Conservation (phyloP, 2,329 filamentous ascomycete genomes). For the Paraconiothyrium sp. region DNA sequence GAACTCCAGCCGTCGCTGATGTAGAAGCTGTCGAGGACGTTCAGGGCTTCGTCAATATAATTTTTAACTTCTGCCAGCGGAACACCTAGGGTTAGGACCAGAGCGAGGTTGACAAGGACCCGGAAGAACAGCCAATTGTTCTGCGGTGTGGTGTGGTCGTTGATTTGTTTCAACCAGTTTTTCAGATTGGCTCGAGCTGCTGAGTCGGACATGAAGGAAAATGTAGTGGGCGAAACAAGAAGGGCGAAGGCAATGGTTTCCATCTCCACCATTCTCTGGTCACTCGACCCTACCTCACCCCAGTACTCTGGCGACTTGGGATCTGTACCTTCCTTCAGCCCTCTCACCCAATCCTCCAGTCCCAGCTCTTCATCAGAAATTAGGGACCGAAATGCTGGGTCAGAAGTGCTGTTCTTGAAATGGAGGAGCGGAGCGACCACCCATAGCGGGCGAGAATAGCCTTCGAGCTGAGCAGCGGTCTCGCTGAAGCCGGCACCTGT, state of each 20-base stretch:
- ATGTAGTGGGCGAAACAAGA: constrained; percentile 49
- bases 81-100: constrained; percentile 50
- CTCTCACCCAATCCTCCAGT: constrained; percentile 23
- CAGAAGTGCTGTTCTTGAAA: background rate
- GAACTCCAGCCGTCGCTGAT: constrained; percentile 56
- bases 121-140: constrained; percentile 64
- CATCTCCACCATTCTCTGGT: constrained; percentile 63
- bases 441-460: constrained; percentile 31
- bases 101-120: constrained; percentile 57
- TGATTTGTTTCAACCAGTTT: constrained; percentile 53
- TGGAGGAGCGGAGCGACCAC: constrained; percentile 22
- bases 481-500: constrained; percentile 31
- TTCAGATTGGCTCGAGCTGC: constrained; percentile 44
- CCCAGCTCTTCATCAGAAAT: background rate
- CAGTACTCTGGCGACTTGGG: constrained; percentile 52
- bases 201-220: constrained; percentile 32
- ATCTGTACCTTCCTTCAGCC: constrained; percentile 31
- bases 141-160: constrained; percentile 53
- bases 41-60: constrained; percentile 51
- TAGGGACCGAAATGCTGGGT: background rate
- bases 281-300: constrained; percentile 53
- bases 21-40: constrained; percentile 55
- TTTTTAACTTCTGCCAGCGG: constrained; percentile 40
- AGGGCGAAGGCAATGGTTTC: constrained; percentile 59
- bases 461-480: constrained; percentile 31